Conservation (phyloP, 306 rosid species). For the Neltuma alba region DNA sequence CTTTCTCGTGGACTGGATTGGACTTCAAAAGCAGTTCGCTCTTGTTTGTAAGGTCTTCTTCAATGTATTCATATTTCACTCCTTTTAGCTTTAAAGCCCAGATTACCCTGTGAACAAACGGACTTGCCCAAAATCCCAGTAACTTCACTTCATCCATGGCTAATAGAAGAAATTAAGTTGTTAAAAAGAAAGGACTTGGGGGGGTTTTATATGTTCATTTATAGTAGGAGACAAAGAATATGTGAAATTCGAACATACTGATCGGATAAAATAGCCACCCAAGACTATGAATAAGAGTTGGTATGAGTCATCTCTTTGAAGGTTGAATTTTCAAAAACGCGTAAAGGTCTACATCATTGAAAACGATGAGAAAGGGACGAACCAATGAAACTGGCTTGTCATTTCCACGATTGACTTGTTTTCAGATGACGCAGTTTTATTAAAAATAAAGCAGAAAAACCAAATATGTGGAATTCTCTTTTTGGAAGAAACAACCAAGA, state of each 20-base stretch:
- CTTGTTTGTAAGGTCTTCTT: slow-evolving; percentile 26
- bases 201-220: not conserved
- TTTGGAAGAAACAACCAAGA: not conserved
- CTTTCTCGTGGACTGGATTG: slow-evolving; percentile 36
- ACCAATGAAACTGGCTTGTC: not conserved
- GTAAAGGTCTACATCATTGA: not conserved
- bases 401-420: not conserved
- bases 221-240: not conserved
- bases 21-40: slow-evolving; percentile 19
- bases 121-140: slow-evolving; percentile 22
- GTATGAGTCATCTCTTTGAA: not conserved
- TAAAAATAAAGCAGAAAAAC: not conserved
- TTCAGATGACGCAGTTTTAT: not conserved
- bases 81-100: slow-evolving; percentile 22
- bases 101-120: not conserved
- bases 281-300: too few species aligned
- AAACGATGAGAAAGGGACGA: not conserved
- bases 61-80: slow-evolving; percentile 7
- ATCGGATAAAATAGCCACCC: too few species aligned
- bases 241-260: not conserved
- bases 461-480: not conserved
- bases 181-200: not conserved
- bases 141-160: slow-evolving; percentile 28
- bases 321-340: not conserved
- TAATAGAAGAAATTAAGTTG: not conserved